Evolutionary conservation across 148 eudicot genomes (phyloP), one percentile per base, ranked within the genome.

Genomic region (Salicornia ramosissima): DNA sequence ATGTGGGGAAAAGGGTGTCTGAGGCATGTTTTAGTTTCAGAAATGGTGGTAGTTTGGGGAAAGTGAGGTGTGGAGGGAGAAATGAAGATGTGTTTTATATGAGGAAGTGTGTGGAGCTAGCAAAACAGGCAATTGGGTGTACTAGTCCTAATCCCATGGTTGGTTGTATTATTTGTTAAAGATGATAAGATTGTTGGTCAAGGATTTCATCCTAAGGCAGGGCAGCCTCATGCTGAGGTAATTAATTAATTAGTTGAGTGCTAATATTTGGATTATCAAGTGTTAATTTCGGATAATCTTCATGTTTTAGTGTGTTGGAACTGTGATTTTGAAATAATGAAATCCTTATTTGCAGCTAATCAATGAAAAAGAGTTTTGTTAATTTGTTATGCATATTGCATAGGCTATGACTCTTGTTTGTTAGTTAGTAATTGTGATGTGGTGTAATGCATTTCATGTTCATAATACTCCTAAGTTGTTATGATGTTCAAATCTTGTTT

Each of bases 131-230:
- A 57, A 45, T 89, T 73, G 97, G 97, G 77, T 78, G 77, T 74
- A 95, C 97, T 50, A 91, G 96, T 39, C 99, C 97, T 78, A 91
- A 95, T 86, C 99, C 99, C 14, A 86, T 95, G 99, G 97, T 91
- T 67, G 99, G 99, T 1, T 91, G 97, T 83, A 87, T 91, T 7
- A 83, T 91, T n/a, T 77, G 97, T 91, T 61, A 95, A 86, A 59
- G 88, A 85, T 81, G 96, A 90, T 50, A 67, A 86, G 69, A 75
- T 95, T 73, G 96, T 95, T 69, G 99, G 97, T 62, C 87, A 95
- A 86, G 97, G 99, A 19, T 95, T 95, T 78, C 99, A 95, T 68
- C 99, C 99, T 6, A 95, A 91, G 79, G 96, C 96, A 70, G 96
- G 97, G 9, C 91, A 88, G 58, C 99, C 99, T 77, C 99, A 94